Conservation (phyloP, 1,284 basidiomycete genomes). For the Cutaneotrichosporon sp. region DNA sequence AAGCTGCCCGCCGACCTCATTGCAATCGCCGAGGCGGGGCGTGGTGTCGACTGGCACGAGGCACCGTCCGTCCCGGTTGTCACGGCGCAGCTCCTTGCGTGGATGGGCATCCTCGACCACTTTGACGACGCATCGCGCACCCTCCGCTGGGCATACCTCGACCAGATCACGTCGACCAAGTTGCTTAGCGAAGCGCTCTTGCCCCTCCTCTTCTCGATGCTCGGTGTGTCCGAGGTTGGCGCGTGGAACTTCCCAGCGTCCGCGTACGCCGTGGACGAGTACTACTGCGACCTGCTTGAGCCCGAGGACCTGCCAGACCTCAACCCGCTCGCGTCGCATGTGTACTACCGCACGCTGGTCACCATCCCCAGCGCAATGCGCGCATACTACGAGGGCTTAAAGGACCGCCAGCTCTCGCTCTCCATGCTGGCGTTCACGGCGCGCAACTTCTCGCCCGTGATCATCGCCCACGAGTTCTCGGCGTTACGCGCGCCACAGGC, state of each 20-base stretch:
- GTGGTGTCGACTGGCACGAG: slow-evolving; percentile 54
- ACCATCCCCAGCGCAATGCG: slow-evolving; percentile 80
- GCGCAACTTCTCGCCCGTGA: slow-evolving; percentile 84
- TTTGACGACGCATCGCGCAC: slow-evolving; percentile 69
- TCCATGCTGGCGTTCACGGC: slow-evolving; percentile 78
- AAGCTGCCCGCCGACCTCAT: slow-evolving; percentile 68
- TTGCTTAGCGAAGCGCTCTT: slow-evolving; percentile 70
- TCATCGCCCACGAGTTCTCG: slow-evolving; percentile 79
- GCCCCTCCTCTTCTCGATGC: slow-evolving; percentile 70
- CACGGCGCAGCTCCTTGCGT: slow-evolving; percentile 66
- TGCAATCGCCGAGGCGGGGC: slow-evolving; percentile 61
- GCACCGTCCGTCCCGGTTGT: slow-evolving; percentile 48
- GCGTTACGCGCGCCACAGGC: slow-evolving; percentile 69
- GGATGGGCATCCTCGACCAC: slow-evolving; percentile 87
- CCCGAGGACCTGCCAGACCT: slow-evolving; percentile 60
- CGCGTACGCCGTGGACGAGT: slow-evolving; percentile 82
- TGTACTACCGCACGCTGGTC: slow-evolving; percentile 82
- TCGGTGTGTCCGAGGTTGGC: slow-evolving; percentile 57
- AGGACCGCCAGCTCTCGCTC: slow-evolving; percentile 81
- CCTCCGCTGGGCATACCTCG: slow-evolving; percentile 65
- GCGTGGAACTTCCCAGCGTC: slow-evolving; percentile 57
- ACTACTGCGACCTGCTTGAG: slow-evolving; percentile 66
- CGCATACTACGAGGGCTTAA: slow-evolving; percentile 81
- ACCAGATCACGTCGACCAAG: slow-evolving; percentile 73
- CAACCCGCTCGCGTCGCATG: slow-evolving; percentile 74